These are phyloP conservation scores for Ustilago lituana DNA, from an alignment of 1,284 basidiomycete species.

Conservation along the genomic window DNA sequence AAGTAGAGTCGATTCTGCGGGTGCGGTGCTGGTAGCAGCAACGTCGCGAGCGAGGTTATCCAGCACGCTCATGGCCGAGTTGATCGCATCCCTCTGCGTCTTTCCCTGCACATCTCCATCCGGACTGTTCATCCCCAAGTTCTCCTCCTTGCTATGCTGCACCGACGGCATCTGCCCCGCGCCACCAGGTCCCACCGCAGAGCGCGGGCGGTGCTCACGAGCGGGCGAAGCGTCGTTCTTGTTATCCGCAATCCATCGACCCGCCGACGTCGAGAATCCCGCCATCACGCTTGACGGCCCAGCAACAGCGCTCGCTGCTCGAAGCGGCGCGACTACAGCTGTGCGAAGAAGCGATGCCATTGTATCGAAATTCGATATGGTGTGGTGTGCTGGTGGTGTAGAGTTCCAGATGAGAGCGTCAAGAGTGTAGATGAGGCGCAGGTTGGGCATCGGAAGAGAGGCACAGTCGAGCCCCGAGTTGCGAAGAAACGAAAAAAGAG, in stretches of 20 bases:
- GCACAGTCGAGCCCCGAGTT: too few relatives aligned
- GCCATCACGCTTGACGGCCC: slow-evolving; percentile 10
- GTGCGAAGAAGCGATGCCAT: slow-evolving; percentile 25
- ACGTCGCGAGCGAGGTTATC: slow-evolving; percentile 24
- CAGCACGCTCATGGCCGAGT: slow-evolving; percentile 34
- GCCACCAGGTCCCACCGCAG: slow-evolving; percentile 11
- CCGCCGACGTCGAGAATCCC: slow-evolving; percentile 7
- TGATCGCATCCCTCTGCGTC: slow-evolving; percentile 34
- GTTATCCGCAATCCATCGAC: slow-evolving; percentile 21
- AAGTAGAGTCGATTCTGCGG: too few relatives aligned
- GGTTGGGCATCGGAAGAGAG: too few relatives aligned
- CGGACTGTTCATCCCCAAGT: slow-evolving; percentile 1
- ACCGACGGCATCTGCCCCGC: slow-evolving; percentile 4
- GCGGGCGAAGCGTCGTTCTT: slow-evolving; percentile 23
- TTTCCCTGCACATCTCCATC: slow-evolving; percentile 13
- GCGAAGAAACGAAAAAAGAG: too few relatives aligned
- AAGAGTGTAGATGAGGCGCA: too few relatives aligned
- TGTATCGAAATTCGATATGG: too few relatives aligned
- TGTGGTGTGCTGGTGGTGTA: too few relatives aligned
- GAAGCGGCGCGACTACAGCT: background rate
- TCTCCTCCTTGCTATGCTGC: slow-evolving; percentile 16
- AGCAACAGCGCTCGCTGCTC: background rate
- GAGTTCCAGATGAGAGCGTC: too few relatives aligned
- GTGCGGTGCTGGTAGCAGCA: too few relatives aligned
- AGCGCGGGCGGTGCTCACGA: slow-evolving; percentile 21